Conservation (phyloP, 2,329 filamentous ascomycete species). For the Aspergillus sp. region DNA sequence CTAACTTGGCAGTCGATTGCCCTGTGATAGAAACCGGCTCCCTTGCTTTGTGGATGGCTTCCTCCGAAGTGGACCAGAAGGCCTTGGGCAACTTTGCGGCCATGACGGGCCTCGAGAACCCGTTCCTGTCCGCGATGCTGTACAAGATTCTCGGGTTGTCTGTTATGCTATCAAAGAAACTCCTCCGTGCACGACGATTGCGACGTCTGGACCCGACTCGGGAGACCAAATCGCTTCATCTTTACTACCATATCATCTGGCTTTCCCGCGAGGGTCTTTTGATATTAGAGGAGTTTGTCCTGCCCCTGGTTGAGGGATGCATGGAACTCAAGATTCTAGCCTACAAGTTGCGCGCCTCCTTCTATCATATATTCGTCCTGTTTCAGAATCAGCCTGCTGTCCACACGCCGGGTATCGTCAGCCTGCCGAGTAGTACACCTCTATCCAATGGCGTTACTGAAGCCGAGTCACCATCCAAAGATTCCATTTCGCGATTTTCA, state of each 20-base stretch:
- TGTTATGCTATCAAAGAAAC: conserved; percentile 79
- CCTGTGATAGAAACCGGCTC: conserved; percentile 31
- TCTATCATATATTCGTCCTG: conserved; percentile 94
- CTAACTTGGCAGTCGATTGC: conserved; percentile 33
- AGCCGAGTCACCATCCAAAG: conserved; percentile 23
- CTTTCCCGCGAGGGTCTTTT: conserved; percentile 87
- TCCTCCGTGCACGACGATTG: conserved; percentile 79
- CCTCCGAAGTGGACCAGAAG: conserved; percentile 96
- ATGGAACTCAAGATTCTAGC: conserved; percentile 85
- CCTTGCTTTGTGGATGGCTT: conserved; percentile 71
- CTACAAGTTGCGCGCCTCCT: conserved; percentile 88
- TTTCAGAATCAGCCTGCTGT: conserved; percentile 90
- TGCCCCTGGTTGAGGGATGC: conserved; percentile 78
- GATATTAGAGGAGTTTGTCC: conserved; percentile 80
- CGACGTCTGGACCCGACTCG: conserved; percentile 78
- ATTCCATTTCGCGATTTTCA: conserved; percentile 19
- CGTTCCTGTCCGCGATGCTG: conserved; percentile 72
- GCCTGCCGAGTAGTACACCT: conserved; percentile 31
- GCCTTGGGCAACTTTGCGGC: conserved; percentile 88
- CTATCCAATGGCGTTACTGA: conserved; percentile 34
- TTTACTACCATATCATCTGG: conserved; percentile 93
- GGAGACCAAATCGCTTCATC: conserved; percentile 75
- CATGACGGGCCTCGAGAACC: conserved; percentile 74
- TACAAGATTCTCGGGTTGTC: conserved; percentile 92
- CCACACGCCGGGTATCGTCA: conserved; percentile 59